Evolutionary conservation across 2,329 filamentous ascomycete species (phyloP), one percentile per base, ranked within the genome.

Genomic region (Aspergillus udagawae): DNA sequence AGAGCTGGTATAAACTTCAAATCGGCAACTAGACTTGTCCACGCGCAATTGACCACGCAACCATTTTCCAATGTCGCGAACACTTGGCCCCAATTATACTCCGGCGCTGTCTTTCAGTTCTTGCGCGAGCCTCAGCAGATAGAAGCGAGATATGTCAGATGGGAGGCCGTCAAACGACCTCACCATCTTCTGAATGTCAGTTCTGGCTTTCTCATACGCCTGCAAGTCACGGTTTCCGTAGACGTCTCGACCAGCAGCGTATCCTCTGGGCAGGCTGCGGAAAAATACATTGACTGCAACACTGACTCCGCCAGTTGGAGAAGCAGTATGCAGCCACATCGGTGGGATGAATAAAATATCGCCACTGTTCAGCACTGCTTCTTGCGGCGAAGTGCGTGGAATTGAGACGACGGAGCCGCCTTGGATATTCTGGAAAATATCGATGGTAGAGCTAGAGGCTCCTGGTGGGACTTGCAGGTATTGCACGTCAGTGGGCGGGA

Each of bases 201-300:
- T 81, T 53, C 92, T 81, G 0, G 89, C 90, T 66, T 89, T 91
- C 70, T 96, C 91, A 69, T 95, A 96, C 1, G 88, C 89, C 42
- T 88, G 87, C 51, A 96, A 73, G 72, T 96, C 92, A 42, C 91
- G 82, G 69, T 96, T 96, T 1, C 90, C 92, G 69, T 96, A 96
- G 0, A 96, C 88, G 70, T 96, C 92, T 62, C 86, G 83, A 1
- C 92, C 91, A 1, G 82, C 72, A 0, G 90, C 86, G 70, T 94
- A 94, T 1, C 83, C 85, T 3, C 71, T 77, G 3, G 85, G 77
- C 9, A 94, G 77, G 60, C 86, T 87, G 47, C 86, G 85, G 76
- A 95, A 96, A 77, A 96, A 96, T 28, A 93, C 83, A 70, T 96
- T 96, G n/a, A 96, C 86, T 0, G 90, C 90, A 7, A 96, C 80